Evolutionary conservation across 129 eudicot species (phyloP).

Genomic region (Centaurea solstitialis): DNA sequence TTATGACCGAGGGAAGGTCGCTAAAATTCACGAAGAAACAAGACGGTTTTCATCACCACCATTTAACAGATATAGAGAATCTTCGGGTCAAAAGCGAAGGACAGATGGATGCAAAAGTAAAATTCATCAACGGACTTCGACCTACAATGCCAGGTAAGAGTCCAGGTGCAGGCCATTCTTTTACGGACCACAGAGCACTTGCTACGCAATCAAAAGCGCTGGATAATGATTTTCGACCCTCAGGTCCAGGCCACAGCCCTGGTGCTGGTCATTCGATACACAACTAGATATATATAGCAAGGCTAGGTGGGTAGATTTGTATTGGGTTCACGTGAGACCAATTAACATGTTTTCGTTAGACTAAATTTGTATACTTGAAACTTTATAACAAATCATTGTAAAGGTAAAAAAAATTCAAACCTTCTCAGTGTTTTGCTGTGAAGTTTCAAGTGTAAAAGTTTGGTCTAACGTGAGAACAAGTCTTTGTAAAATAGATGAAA

Average conservation of each 20-base stretch:
- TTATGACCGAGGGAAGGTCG: constrained; percentile 37
- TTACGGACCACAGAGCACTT: neutral
- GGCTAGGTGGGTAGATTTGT: constrained; percentile 26
- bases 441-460: too few relatives aligned
- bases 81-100: neutral
- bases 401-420: too few relatives aligned
- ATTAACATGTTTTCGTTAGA: too few relatives aligned
- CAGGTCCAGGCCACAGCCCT: constrained; percentile 46
- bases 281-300: constrained; percentile 9
- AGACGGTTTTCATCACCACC: neutral
- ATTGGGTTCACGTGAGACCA: too few relatives aligned
- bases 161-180: constrained; percentile 51
- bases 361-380: too few relatives aligned
- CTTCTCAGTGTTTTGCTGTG: too few relatives aligned
- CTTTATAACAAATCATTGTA: too few relatives aligned
- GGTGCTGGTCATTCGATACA: constrained; percentile 41
- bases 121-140: constrained; percentile 30
- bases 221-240: constrained; percentile 20
- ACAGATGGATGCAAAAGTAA: neutral
- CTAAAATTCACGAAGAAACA: constrained; percentile 21
- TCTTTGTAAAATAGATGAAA: neutral
- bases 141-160: constrained; percentile 58
- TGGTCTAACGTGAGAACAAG: too few relatives aligned
- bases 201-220: constrained; percentile 14
- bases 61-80: neutral